Conservation (phyloP, 2,329 filamentous ascomycete genomes). For the Fusarium clavum region DNA sequence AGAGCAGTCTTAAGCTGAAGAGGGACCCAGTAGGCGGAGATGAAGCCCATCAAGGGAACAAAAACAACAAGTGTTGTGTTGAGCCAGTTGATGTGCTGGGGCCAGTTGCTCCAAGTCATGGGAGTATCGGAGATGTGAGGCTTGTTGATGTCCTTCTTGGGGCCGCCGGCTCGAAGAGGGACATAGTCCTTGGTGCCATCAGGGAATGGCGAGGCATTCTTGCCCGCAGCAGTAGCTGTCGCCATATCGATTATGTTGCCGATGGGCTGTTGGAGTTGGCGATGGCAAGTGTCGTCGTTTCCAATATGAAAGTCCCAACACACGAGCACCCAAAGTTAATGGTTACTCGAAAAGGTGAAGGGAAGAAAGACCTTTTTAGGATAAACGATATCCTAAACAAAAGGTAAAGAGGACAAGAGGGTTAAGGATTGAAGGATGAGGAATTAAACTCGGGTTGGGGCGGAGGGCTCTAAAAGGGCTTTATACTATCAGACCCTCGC, state of each 20-base stretch:
- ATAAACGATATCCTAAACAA: slow-evolving; percentile 35
- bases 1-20: slow-evolving; percentile 76
- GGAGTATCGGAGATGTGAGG: slow-evolving; percentile 84
- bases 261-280: slow-evolving; percentile 1
- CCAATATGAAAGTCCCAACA: slow-evolving; percentile 23
- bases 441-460: slow-evolving; percentile 34
- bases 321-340: slow-evolving; percentile 37
- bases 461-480: slow-evolving; percentile 45
- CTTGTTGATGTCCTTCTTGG: slow-evolving; percentile 49
- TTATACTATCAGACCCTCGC: slow-evolving; percentile 46
- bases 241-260: slow-evolving; percentile 47
- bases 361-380: slow-evolving; percentile 29
- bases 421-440: slow-evolving; percentile 27
- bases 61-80: slow-evolving; percentile 85
- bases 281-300: slow-evolving; percentile 32
- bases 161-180: slow-evolving; percentile 54
- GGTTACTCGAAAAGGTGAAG: slow-evolving; percentile 34
- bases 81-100: slow-evolving; percentile 94
- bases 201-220: slow-evolving; percentile 54
- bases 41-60: slow-evolving; percentile 78
- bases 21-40: slow-evolving; percentile 83
- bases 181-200: slow-evolving; percentile 69
- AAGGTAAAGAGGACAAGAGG: slow-evolving; percentile 8
- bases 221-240: slow-evolving; percentile 55
- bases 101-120: slow-evolving; percentile 85